Conservation (phyloP, 2,329 filamentous ascomycete species). For the Calonectria henricotiae region DNA sequence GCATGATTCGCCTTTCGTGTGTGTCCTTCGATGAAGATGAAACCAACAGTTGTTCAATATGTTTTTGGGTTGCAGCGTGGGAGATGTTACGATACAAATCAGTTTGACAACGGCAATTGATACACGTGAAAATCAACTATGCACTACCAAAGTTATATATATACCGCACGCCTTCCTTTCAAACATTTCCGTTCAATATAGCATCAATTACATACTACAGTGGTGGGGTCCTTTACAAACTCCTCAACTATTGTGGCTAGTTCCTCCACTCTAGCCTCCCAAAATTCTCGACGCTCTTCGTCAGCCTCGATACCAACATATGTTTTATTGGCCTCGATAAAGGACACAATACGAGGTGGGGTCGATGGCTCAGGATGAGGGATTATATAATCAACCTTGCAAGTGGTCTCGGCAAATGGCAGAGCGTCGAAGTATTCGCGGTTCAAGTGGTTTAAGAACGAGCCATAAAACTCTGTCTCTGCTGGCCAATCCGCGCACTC, state of each 20-base stretch:
- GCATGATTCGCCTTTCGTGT: no score
- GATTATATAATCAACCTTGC: neutral
- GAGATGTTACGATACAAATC: no score
- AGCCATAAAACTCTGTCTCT: neutral
- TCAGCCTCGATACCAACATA: neutral
- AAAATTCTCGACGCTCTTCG: neutral
- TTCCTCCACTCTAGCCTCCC: neutral
- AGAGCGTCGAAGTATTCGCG: neutral
- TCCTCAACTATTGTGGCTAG: neutral
- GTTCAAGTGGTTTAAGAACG: neutral
- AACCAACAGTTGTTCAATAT: no score
- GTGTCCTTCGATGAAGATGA: no score
- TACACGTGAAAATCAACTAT: no score
- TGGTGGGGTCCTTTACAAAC: neutral
- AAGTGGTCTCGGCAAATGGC: neutral
- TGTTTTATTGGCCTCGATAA: neutral
- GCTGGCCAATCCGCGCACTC: neutral
- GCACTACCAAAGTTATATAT: no score
- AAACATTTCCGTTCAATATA: no score
- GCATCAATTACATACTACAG: neutral
- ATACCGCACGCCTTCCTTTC: no score
- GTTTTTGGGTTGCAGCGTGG: no score
- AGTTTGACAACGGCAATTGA: no score
- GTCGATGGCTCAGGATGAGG: neutral
- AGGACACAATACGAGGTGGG: neutral